Percentiles rank a stretch among this genome's conserved stretches.
phyloP scores from a whole-genome alignment of 495 filamentous ascomycete genomes.

The Amphirosellinia nigrospora region DNA sequence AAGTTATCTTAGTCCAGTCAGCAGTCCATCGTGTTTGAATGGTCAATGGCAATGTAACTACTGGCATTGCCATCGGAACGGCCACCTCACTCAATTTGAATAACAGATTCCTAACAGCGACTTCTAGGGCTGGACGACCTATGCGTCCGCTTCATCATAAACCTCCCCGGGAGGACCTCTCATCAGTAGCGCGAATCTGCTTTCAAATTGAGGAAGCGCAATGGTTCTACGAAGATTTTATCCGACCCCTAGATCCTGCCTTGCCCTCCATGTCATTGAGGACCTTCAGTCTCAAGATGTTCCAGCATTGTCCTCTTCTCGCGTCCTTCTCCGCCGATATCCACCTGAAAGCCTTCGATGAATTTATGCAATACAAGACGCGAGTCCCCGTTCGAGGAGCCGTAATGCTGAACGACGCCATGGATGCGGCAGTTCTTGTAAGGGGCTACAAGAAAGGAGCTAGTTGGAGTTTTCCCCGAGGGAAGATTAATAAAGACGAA shows the following conservation, averaged over 20 bases:
- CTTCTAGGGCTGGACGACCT: constrained; percentile 88
- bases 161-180: constrained; percentile 86
- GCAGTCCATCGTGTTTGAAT: constrained; percentile 8
- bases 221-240: constrained; percentile 99
- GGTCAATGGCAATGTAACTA: not conserved
- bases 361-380: constrained; percentile 92
- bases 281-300: constrained; percentile 84
- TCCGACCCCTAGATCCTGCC: constrained; percentile 84
- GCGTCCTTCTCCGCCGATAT: constrained; percentile 77
- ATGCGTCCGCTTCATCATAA: constrained; percentile 94
- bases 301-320: constrained; percentile 89
- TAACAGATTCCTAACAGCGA: constrained; percentile 33
- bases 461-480: constrained; percentile 94
- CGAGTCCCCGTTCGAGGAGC: constrained; percentile 92
- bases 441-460: constrained; percentile 97
- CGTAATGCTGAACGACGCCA: constrained; percentile 86
- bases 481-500: constrained; percentile 97
- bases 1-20: constrained; percentile 48
- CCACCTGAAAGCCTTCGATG: constrained; percentile 79
- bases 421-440: constrained; percentile 91
- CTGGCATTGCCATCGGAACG: not conserved
- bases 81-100: not conserved
- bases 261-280: constrained; percentile 84
- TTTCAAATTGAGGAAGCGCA: constrained; percentile 99
- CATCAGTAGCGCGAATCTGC: constrained; percentile 89